These are phyloP conservation scores for Telopea speciosissima DNA, from an alignment of 177 flowering plant genomes.

Conservation along the genomic window DNA sequence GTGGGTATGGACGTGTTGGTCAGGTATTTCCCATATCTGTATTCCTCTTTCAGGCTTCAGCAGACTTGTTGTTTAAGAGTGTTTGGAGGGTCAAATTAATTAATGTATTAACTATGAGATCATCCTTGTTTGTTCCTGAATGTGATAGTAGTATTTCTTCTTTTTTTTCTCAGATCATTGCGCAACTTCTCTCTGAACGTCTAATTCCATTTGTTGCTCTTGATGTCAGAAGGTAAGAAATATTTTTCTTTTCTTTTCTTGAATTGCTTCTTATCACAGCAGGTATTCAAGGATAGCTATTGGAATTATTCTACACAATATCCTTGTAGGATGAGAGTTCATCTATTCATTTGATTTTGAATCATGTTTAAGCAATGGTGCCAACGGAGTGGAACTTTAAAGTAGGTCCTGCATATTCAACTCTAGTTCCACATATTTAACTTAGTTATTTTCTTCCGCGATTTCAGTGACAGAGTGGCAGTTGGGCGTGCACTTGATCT, in stretches of 20 bases:
- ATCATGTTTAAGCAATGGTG: neutral
- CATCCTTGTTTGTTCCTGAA: conserved; percentile 1
- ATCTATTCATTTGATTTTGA: neutral
- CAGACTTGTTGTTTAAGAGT: neutral
- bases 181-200: conserved; percentile 98
- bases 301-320: neutral
- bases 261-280: neutral
- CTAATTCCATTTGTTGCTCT: conserved; percentile 99
- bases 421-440: neutral
- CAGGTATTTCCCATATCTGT: conserved; percentile 48
- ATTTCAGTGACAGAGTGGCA: conserved; percentile 87
- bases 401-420: neutral
- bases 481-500: conserved; percentile 93
- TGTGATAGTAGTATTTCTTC: conserved; percentile 7
- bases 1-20: conserved; percentile 99
- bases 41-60: neutral
- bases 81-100: neutral
- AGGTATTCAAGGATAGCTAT: neutral
- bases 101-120: neutral
- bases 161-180: conserved; percentile 63
- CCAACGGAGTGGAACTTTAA: neutral
- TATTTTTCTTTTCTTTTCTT: conserved; percentile 1
- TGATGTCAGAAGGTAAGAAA: conserved; percentile 88
- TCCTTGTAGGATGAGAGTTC: neutral
- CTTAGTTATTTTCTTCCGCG: neutral